Evolutionary conservation across 2,329 filamentous ascomycete species (phyloP), one percentile per base, ranked within the genome.

Genomic region (Penicillium olsonii): DNA sequence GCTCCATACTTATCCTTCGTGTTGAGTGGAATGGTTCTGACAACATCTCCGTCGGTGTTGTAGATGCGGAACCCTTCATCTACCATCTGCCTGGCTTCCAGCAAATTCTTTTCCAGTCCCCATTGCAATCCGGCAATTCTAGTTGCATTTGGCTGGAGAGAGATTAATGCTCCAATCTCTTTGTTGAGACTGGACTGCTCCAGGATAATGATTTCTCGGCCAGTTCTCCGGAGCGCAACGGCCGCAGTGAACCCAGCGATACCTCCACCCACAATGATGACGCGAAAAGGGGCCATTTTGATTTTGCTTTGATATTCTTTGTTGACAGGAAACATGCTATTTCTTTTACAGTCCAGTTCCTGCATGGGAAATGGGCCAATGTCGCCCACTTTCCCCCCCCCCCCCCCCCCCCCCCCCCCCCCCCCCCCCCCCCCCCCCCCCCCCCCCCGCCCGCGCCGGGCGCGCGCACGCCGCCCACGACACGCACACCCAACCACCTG

Each of bases 161-260:
- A 78, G 71, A 63, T 82, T 73, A 78, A 72, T 19, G 75, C 78
- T 49, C 81, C 79, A 34, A 78, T 68, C 14, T 77, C 67, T 34
- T 69, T 64, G 34, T 60, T 61, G 10, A 64, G 50, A 3, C 47
- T 43, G 10, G 60, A 65, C 34, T 65, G 61, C 34, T 65, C 62
- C 10, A 66, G 46, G 0, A 65, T 40, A 0, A 44, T 60, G 38
- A 65, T 64, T 14, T 51, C 41, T 17, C 61, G 46, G 34, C 61
- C 54, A 2, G 50, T 48, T 7, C 42, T 54, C 4, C 61, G 60
- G 17, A 69, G 52, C 17, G 62, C 66, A 22, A 69, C 67, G 7
- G 67, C 67, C 4, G 67, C 67, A 26, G 66, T 62, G 10, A 70
- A 55, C 5, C 67, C 67, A 14, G 63, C 67, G 35, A 70, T 68